phyloP scores from a whole-genome alignment of 768 basidiomycete species.

The Russula sp. region DNA sequence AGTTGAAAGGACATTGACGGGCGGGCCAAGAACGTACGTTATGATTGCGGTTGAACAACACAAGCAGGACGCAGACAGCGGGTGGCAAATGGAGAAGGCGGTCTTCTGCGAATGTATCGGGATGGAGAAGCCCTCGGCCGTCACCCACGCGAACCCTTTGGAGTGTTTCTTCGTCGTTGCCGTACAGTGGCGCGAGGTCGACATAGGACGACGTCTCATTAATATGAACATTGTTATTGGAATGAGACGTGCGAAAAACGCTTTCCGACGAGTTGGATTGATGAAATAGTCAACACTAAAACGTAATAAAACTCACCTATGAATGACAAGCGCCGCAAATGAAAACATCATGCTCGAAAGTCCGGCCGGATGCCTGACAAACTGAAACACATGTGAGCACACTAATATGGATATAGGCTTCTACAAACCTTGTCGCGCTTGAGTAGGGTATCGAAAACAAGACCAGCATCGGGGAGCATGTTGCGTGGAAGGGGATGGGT shows the following conservation, averaged over 20 bases:
- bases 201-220: conserved; percentile 88
- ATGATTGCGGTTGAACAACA: conserved; percentile 89
- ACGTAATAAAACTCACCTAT: conserved; percentile 41
- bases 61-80: conserved; percentile 62
- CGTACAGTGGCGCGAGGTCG: conserved; percentile 80
- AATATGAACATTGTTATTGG: conserved; percentile 43
- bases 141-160: conserved; percentile 49
- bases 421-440: conserved; percentile 58
- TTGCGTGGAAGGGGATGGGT: conserved; percentile 55
- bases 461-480: conserved; percentile 70
- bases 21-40: conserved; percentile 47
- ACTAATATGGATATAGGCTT: not conserved
- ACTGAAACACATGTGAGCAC: conserved; percentile 37
- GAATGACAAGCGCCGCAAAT: conserved; percentile 79
- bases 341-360: conserved; percentile 76
- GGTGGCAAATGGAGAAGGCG: conserved; percentile 76
- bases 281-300: not conserved
- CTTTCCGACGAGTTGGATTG: conserved; percentile 32
- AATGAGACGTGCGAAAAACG: conserved; percentile 78
- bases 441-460: conserved; percentile 76
- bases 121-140: conserved; percentile 60
- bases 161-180: conserved; percentile 57
- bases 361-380: conserved; percentile 70
- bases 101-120: conserved; percentile 76
- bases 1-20: not conserved